Evolutionary conservation across 2,329 filamentous ascomycete species (phyloP).

Genomic region (Trichoderma pleuroti): DNA sequence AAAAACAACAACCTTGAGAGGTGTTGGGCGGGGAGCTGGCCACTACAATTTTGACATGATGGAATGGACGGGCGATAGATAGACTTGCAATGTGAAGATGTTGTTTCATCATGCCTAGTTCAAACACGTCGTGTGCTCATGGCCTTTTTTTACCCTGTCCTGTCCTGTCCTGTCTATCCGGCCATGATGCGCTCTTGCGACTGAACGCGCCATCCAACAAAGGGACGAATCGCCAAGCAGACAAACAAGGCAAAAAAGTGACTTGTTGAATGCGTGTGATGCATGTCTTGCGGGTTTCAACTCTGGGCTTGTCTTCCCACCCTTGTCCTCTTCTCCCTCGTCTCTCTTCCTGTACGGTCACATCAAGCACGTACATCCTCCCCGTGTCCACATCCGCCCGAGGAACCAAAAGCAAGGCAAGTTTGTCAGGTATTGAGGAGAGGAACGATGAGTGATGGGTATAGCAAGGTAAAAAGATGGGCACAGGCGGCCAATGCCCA

Average conservation of each 20-base stretch:
- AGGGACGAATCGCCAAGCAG: not conserved
- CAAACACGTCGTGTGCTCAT: not conserved
- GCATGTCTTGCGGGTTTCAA: not conserved
- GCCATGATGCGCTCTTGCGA: not conserved
- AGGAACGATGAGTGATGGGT: not conserved
- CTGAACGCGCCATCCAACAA: not conserved
- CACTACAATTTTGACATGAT: not conserved
- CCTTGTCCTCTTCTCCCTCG: not conserved
- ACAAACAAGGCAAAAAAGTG: not conserved
- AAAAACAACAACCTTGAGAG: too few relatives aligned
- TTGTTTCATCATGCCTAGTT: not conserved
- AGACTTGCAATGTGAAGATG: slow-evolving; percentile 22
- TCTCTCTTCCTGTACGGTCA: not conserved
- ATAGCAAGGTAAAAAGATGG: not conserved
- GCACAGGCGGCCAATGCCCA: not conserved
- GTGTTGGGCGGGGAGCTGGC: not conserved
- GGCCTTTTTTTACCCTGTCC: not conserved
- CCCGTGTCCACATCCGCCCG: not conserved
- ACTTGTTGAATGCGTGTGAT: not conserved
- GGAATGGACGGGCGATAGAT: slow-evolving; percentile 21
- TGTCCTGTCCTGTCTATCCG: not conserved
- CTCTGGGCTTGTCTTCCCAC: not conserved
- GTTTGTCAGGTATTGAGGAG: not conserved
- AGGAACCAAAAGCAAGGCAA: not conserved
- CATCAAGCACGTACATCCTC: not conserved